Conservation (phyloP, 1,139 yeast species). For the Zygosaccharomyces pseudobailii region DNA sequence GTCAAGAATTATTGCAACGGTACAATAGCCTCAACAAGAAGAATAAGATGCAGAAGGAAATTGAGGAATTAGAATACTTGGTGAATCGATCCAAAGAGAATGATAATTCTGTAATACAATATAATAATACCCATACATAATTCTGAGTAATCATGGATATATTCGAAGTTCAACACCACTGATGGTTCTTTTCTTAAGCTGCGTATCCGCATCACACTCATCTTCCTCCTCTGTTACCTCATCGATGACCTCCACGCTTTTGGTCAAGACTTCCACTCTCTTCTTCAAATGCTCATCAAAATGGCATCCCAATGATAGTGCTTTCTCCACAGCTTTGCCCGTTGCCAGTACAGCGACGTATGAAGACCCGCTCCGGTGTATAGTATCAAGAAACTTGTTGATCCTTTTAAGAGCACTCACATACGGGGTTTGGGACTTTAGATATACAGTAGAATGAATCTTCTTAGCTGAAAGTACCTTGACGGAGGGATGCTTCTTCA, state of each 20-base stretch:
- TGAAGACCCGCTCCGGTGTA: conserved; percentile 37
- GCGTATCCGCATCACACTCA: conserved; percentile 36
- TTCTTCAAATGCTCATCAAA: conserved; percentile 45
- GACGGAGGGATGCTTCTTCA: conserved; percentile 27
- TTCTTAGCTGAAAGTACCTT: conserved; percentile 27
- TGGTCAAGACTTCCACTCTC: conserved; percentile 52
- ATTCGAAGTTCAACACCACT: conserved; percentile 57
- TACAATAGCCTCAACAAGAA: conserved; percentile 32
- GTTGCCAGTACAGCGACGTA: conserved; percentile 59
- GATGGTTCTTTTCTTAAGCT: conserved; percentile 47
- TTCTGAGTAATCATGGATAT: conserved; percentile 26
- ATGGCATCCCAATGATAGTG: conserved; percentile 48
- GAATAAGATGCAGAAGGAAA: conserved; percentile 42
- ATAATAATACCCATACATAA: background rate
- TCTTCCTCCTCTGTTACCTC: conserved; percentile 42
- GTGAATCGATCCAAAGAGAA: conserved; percentile 37
- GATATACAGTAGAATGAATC: conserved; percentile 46
- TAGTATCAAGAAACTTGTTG: conserved; percentile 40
- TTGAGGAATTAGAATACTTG: conserved; percentile 44
- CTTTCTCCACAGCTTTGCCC: conserved; percentile 60
- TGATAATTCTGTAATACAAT: conserved; percentile 3
- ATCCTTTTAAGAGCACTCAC: conserved; percentile 58
- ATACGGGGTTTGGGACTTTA: conserved; percentile 58
- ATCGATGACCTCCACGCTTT: conserved; percentile 58
- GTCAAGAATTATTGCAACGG: conserved; percentile 32